These are phyloP conservation scores for Candida koratica DNA, from an alignment of 805 yeast species.

Conservation along the genomic window DNA sequence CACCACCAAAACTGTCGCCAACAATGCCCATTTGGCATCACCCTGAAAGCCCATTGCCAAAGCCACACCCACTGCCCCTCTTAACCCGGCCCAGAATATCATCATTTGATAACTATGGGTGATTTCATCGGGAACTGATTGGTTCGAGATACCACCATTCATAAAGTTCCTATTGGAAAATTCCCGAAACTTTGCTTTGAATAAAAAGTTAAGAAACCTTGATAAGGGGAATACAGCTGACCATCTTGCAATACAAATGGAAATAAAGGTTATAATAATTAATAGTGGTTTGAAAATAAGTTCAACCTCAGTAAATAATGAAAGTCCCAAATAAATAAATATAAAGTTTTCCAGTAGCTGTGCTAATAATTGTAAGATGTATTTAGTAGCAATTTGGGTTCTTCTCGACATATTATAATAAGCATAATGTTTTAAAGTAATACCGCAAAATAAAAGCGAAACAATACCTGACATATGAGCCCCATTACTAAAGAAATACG, in stretches of 20 bases:
- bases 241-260: slow-evolving; percentile 95
- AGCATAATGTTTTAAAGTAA: slow-evolving; percentile 94
- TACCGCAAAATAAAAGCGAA: slow-evolving; percentile 90
- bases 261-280: slow-evolving; percentile 83
- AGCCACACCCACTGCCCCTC: slow-evolving; percentile 99
- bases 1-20: slow-evolving; percentile 94
- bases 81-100: slow-evolving; percentile 98
- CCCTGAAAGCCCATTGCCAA: slow-evolving; percentile 97
- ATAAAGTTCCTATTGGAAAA: slow-evolving; percentile 25
- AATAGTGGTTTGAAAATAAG: slow-evolving; percentile 90
- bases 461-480: slow-evolving; percentile 99
- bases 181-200: slow-evolving; percentile 52
- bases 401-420: slow-evolving; percentile 96
- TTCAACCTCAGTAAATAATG: slow-evolving; percentile 93
- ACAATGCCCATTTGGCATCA: slow-evolving; percentile 77
- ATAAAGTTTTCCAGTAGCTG: slow-evolving; percentile 95
- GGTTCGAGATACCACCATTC: slow-evolving; percentile 39
- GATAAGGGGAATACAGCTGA: slow-evolving; percentile 96
- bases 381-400: slow-evolving; percentile 94
- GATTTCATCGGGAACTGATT: slow-evolving; percentile 72
- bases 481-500: slow-evolving; percentile 96
- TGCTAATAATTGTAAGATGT: slow-evolving; percentile 89
- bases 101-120: slow-evolving; percentile 95
- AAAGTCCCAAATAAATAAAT: slow-evolving; percentile 89
- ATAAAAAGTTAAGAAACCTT: slow-evolving; percentile 73